phyloP scores from a whole-genome alignment of 164 flowering plant species.

The Annona cherimola region DNA sequence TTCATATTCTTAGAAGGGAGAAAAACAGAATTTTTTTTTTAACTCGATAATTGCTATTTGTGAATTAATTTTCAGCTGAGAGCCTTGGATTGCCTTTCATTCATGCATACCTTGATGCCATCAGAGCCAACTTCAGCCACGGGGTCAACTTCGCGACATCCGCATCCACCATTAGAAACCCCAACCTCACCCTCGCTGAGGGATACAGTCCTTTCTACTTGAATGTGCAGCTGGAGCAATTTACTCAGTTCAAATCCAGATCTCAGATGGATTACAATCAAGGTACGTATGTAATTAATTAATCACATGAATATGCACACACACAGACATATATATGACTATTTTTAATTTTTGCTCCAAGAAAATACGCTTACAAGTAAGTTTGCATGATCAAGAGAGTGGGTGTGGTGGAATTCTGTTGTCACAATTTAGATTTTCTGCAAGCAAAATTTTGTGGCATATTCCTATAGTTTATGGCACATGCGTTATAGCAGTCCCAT shows the following conservation, averaged over 20 bases:
- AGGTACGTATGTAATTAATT: conserved; percentile 1
- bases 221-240: conserved; percentile 39
- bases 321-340: neutral
- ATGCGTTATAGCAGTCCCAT: no score
- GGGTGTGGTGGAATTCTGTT: no score
- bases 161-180: conserved; percentile 41
- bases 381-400: no score
- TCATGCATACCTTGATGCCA: conserved; percentile 43
- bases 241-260: conserved; percentile 32
- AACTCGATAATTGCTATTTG: neutral
- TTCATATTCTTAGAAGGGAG: neutral
- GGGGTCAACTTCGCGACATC: conserved; percentile 52
- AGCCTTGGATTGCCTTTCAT: conserved; percentile 39
- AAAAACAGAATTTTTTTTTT: neutral
- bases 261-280: conserved; percentile 7
- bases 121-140: conserved; percentile 55
- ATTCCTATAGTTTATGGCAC: no score
- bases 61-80: conserved; percentile 40
- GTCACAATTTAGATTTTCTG: no score
- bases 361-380: no score
- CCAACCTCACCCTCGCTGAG: conserved; percentile 35
- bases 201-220: conserved; percentile 55
- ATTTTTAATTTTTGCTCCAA: no score
- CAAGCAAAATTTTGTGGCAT: no score
- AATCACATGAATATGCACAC: neutral